Percentiles rank a stretch among this genome's conserved stretches.
These are phyloP conservation scores for Cryphonectria japonica DNA, from an alignment of 2,329 filamentous ascomycete species.

Conservation along the genomic window DNA sequence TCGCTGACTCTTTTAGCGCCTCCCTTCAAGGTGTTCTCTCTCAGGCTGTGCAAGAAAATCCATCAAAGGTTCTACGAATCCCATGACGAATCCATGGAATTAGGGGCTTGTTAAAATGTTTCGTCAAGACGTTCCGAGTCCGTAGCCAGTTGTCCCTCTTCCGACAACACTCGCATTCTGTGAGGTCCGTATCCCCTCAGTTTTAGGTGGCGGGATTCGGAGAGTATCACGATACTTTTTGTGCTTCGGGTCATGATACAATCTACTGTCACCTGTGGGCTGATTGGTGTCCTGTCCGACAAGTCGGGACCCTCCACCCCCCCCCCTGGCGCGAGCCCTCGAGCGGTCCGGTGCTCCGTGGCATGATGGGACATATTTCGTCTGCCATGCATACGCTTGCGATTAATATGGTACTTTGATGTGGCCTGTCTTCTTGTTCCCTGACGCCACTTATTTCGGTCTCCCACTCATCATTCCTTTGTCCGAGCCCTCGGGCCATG, in stretches of 20 bases:
- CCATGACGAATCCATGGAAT: background rate
- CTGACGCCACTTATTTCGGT: background rate
- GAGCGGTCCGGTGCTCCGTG: background rate
- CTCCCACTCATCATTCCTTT: background rate
- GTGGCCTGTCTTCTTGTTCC: background rate
- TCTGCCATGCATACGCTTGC: background rate
- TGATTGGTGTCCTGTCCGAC: background rate
- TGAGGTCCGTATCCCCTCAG: background rate
- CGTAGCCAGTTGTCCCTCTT: background rate
- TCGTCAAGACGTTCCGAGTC: background rate
- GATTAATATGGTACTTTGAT: background rate
- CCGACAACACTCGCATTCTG: background rate
- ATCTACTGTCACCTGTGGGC: background rate
- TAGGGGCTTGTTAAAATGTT: background rate
- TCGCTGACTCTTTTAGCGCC: constrained; percentile 1
- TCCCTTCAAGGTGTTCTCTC: background rate
- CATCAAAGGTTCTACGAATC: background rate
- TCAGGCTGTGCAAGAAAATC: background rate
- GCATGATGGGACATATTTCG: background rate
- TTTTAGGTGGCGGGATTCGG: background rate
- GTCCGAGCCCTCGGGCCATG: background rate
- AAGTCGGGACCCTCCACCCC: background rate
- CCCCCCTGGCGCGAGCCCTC: background rate
- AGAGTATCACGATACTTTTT: background rate
- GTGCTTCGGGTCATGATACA: background rate